phyloP scores from a whole-genome alignment of 2,329 filamentous ascomycete genomes.

The Nothophaeocryptopus gaeumannii region DNA sequence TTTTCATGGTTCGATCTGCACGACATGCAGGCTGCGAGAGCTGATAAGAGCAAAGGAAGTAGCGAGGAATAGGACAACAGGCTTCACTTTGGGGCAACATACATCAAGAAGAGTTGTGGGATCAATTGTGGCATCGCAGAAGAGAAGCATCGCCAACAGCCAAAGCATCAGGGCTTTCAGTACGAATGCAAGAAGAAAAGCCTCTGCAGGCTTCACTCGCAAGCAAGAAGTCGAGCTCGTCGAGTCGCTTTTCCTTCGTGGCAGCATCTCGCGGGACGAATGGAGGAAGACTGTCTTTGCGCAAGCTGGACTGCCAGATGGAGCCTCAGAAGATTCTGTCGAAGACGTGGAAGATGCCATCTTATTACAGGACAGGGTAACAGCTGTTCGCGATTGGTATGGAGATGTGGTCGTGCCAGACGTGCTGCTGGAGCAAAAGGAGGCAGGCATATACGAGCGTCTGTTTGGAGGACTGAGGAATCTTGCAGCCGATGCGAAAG shows the following conservation, averaged over 20 bases:
- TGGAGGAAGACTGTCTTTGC: constrained; percentile 21
- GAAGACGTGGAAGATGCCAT: constrained; percentile 1
- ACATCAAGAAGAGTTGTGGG: not conserved
- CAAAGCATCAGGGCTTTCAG: not conserved
- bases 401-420: constrained; percentile 67
- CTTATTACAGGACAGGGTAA: constrained; percentile 14
- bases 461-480: constrained; percentile 69
- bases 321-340: too few relatives aligned
- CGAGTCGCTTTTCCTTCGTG: constrained; percentile 19
- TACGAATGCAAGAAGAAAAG: not conserved
- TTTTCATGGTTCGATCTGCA: not conserved
- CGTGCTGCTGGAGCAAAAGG: constrained; percentile 65
- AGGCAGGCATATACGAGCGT: constrained; percentile 73
- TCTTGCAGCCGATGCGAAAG: constrained; percentile 43
- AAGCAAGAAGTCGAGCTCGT: constrained; percentile 19
- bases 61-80: constrained; percentile 6
- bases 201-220: constrained; percentile 11
- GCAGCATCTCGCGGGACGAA: constrained; percentile 19
- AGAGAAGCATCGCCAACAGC: not conserved
- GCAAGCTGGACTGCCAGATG: constrained; percentile 14
- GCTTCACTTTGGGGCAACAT: not conserved
- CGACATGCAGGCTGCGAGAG: constrained; percentile 15
- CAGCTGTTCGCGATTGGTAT: constrained; percentile 20
- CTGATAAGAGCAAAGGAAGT: constrained; percentile 14
- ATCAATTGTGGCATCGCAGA: not conserved